phyloP scores from a whole-genome alignment of 257 asterid species.

The Osmanthus fragrans region DNA sequence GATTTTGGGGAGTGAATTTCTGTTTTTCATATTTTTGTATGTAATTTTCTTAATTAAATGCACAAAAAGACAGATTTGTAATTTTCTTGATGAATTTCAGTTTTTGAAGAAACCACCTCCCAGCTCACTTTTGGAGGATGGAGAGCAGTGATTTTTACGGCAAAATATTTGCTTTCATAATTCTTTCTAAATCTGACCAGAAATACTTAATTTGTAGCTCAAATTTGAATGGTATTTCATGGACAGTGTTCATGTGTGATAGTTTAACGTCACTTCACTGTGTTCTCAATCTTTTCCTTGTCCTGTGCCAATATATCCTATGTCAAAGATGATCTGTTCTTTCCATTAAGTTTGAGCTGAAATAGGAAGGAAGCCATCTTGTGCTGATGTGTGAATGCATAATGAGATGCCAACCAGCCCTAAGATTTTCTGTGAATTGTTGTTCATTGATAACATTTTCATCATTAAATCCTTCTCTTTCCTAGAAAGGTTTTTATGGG shows the following conservation, averaged over 20 bases:
- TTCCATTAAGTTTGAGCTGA: not conserved
- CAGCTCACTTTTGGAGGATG: not conserved
- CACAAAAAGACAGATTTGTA: not conserved
- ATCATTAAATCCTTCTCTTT: not conserved
- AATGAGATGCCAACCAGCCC: not conserved
- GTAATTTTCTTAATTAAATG: not conserved
- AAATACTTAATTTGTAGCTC: not conserved
- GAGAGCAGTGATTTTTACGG: not conserved
- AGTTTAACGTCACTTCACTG: not conserved
- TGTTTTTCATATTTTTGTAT: slow-evolving; percentile 13
- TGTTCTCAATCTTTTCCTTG: not conserved
- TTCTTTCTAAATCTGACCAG: not conserved
- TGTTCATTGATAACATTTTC: not conserved
- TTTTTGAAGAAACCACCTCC: not conserved
- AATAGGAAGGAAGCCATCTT: not conserved
- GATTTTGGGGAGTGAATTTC: slow-evolving; percentile 18
- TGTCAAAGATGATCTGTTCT: not conserved
- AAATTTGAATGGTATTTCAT: not conserved
- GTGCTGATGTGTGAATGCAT: not conserved
- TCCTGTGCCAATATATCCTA: not conserved
- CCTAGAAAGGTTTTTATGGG: not conserved
- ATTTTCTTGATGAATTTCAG: not conserved
- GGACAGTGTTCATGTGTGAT: not conserved
- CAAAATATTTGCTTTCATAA: not conserved
- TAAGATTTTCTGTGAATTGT: not conserved